Evolutionary conservation across 345 rosid genomes (phyloP).

Genomic region (Pseudoturritis turrita): DNA sequence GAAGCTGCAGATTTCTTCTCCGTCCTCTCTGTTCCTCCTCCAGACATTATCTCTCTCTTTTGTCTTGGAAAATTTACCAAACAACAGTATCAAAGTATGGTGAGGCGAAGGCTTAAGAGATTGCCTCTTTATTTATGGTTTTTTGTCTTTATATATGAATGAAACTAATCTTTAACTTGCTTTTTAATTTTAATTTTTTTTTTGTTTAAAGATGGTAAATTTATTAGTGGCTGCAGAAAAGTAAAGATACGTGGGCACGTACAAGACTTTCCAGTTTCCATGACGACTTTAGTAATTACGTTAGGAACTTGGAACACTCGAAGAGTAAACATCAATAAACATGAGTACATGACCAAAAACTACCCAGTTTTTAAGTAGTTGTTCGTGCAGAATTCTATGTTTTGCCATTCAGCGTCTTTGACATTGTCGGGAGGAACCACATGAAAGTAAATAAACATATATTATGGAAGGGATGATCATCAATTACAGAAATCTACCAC

Average conservation of each 20-base stretch:
- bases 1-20: constrained; percentile 1
- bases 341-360: too few species aligned
- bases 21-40: background rate
- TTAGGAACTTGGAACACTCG: background rate
- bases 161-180: too few species aligned
- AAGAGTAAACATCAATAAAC: background rate
- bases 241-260: constrained; percentile 8
- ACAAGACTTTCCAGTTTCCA: background rate
- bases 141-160: background rate
- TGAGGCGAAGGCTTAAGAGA: background rate
- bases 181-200: too few species aligned
- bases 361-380: too few species aligned
- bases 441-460: too few species aligned
- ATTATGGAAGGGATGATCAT: too few species aligned
- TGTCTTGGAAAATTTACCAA: background rate
- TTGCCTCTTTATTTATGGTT: background rate
- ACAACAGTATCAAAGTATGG: background rate
- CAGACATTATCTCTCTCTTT: background rate
- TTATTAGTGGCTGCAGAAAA: background rate
- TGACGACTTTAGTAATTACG: background rate
- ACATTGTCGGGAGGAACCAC: too few species aligned
- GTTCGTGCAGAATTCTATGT: too few species aligned
- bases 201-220: background rate
- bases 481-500: background rate
- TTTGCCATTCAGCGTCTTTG: too few species aligned